These are phyloP conservation scores for Talaromyces sp. DNA, from an alignment of 2,329 filamentous ascomycete species.

Conservation along the genomic window DNA sequence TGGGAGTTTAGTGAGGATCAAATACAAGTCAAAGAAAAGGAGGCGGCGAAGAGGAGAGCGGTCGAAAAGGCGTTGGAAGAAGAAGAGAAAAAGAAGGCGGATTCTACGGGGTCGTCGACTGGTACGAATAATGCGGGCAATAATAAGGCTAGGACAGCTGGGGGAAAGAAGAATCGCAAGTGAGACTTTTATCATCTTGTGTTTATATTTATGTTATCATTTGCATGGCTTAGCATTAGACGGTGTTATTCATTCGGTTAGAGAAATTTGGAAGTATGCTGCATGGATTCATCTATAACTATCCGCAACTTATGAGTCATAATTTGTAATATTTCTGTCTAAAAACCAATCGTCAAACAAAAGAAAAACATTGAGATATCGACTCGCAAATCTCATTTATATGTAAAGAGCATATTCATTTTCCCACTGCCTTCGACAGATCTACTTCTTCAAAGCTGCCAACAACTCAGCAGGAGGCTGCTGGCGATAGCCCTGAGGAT, in stretches of 20 bases:
- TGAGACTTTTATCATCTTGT: neutral
- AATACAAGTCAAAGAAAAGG: constrained; percentile 77
- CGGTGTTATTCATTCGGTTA: neutral
- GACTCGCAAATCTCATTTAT: constrained; percentile 2
- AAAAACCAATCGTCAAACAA: neutral
- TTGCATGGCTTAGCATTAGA: neutral
- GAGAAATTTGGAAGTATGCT: neutral
- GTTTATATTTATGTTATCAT: neutral
- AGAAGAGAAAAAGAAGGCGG: constrained; percentile 11
- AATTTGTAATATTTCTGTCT: neutral
- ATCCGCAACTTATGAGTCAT: neutral
- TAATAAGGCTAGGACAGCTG: constrained; percentile 7
- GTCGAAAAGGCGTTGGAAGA: constrained; percentile 54
- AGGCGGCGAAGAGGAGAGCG: constrained; percentile 63
- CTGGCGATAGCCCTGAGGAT: constrained; percentile 91
- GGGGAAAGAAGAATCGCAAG: constrained; percentile 22
- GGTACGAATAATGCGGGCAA: neutral
- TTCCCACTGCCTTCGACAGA: neutral
- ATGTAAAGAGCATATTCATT: neutral
- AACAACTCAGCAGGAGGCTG: constrained; percentile 80
- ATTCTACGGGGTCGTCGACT: constrained; percentile 1
- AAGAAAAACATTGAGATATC: neutral
- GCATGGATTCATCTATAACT: neutral
- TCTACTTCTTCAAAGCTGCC: constrained; percentile 46
- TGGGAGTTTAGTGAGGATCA: constrained; percentile 88